Evolutionary conservation across 2,329 filamentous ascomycete genomes (phyloP), one percentile per base, ranked within the genome.

Genomic region (Cytospora chrysosperma): DNA sequence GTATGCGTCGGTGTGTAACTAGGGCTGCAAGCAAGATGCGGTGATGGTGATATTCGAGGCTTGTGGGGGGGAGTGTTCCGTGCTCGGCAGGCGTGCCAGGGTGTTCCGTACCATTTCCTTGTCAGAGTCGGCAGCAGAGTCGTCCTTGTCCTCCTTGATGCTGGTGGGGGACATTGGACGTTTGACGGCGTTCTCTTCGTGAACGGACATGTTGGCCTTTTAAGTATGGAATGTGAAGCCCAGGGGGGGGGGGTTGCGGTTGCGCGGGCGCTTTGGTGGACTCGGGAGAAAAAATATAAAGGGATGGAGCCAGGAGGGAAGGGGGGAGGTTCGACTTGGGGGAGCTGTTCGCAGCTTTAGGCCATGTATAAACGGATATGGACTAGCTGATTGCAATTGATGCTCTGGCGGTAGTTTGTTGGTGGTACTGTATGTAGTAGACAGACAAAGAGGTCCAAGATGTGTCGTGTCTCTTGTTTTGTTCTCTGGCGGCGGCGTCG

Each of bases 101-200:
- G 43, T 47, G 43, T 47, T 24, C n/a, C 75, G 65, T 76, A 78
- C 76, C 66, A 71, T 75, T 67, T 77, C 75, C 70, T 73, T 76
- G 67, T 77, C 76, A 56, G 75, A 78, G 66, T 69, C 61, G 70
- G 70, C 59, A 69, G 68, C 52, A 68, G 69, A 40, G 65, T 69
- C 62, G 52, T 30, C 43, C 43, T 47, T 24, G 52, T 65, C 66
- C 58, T 43, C 13, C 59, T 50, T 61, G 37, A 65, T 65, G 62
- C 53, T 69, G 62, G 61, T 68, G 63, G 61, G 68, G 61, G 61
- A 60, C 27, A 62, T 43, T 28, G 65, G 61, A 37, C 56, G 37
- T 47, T 21, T 47, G 53, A 63, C 50, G 17, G 67, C 68, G 63
- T 73, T 71, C 59, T 73, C 71, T 60, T 72, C 72, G 59, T 68